Percentiles rank a stretch among this genome's conserved stretches.
phyloP scores from a whole-genome alignment of 768 basidiomycete species.

The Leucosporidium yakuticum region DNA sequence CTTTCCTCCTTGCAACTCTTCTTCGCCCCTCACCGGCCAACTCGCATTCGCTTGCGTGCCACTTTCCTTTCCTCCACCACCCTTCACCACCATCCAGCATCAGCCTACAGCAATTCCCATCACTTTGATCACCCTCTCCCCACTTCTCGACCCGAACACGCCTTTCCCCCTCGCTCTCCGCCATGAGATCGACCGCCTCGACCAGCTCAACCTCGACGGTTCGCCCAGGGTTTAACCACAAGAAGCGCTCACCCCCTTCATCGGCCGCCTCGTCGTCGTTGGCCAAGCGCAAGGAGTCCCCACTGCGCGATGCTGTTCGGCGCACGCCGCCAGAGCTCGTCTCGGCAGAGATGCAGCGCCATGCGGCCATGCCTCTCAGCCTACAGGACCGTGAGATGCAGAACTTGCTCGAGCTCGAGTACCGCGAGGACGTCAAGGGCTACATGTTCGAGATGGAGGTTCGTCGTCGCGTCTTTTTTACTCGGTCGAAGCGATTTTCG shows the following conservation, averaged over 20 bases:
- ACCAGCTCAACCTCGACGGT: slow-evolving; percentile 20
- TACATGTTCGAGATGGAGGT: slow-evolving; percentile 99
- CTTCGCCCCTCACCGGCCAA: slow-evolving; percentile 36
- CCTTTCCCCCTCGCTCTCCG: slow-evolving; percentile 20
- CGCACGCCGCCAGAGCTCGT: slow-evolving; percentile 53
- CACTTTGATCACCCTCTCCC: slow-evolving; percentile 44
- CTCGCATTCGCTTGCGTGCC: slow-evolving; percentile 24
- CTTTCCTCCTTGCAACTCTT: slow-evolving; percentile 35
- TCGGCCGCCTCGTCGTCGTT: slow-evolving; percentile 12
- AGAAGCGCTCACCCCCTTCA: slow-evolving; percentile 47
- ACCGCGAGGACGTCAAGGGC: slow-evolving; percentile 79
- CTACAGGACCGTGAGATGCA: slow-evolving; percentile 56
- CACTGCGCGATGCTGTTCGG: slow-evolving; percentile 49
- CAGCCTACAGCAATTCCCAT: slow-evolving; percentile 37
- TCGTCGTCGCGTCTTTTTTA: slow-evolving; percentile 42
- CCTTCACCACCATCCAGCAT: slow-evolving; percentile 46
- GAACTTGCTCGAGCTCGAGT: slow-evolving; percentile 86
- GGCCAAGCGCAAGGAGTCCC: slow-evolving; percentile 36
- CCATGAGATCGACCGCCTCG: slow-evolving; percentile 30
- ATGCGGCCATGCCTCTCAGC: slow-evolving; percentile 48
- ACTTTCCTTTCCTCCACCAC: slow-evolving; percentile 14
- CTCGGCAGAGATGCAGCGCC: slow-evolving; percentile 40
- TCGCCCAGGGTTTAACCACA: slow-evolving; percentile 55
- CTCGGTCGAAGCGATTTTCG: background rate
- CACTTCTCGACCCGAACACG: background rate